Conservation (phyloP, 805 yeast species). For the Cyberlindnera xylosilytica region DNA sequence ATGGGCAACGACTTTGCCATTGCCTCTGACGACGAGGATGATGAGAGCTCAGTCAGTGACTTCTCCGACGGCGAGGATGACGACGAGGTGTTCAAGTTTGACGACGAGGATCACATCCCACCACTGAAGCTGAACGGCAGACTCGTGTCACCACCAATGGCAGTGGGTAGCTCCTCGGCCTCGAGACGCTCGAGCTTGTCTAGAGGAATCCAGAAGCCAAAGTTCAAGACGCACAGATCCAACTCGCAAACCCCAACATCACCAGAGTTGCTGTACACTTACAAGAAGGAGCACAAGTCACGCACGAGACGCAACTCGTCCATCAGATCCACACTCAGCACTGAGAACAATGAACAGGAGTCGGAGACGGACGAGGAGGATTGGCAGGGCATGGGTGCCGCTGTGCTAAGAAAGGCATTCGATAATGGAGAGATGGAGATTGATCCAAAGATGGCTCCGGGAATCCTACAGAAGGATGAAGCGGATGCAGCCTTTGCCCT, state of each 20-base stretch:
- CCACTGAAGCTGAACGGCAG: slow-evolving; percentile 26
- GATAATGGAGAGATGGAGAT: slow-evolving; percentile 11
- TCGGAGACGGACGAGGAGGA: slow-evolving; percentile 94
- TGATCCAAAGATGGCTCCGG: slow-evolving; percentile 10
- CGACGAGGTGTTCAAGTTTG: slow-evolving; percentile 30
- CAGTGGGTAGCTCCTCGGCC: slow-evolving; percentile 16
- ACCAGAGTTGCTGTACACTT: slow-evolving; percentile 25
- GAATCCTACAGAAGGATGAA: slow-evolving; percentile 29
- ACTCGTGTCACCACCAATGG: slow-evolving; percentile 22
- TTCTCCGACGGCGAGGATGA: slow-evolving; percentile 35
- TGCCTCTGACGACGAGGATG: slow-evolving; percentile 32
- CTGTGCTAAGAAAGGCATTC: slow-evolving; percentile 44
- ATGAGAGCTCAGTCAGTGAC: slow-evolving; percentile 29
- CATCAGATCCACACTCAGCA: slow-evolving; percentile 43
- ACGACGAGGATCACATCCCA: slow-evolving; percentile 34
- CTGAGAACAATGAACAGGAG: slow-evolving; percentile 20
- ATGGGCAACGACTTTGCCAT: slow-evolving; percentile 30
- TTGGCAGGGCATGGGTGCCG: slow-evolving; percentile 90
- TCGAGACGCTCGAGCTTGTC: slow-evolving; percentile 17
- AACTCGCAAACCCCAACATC: slow-evolving; percentile 36
- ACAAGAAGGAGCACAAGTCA: slow-evolving; percentile 11
- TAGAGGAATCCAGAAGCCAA: slow-evolving; percentile 27
- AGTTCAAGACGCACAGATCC: slow-evolving; percentile 28
- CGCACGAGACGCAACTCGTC: slow-evolving; percentile 26
- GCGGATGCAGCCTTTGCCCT: slow-evolving; percentile 65